These are phyloP conservation scores for Blastomyces gilchristii DNA, from an alignment of 2,329 filamentous ascomycete genomes.

Conservation along the genomic window DNA sequence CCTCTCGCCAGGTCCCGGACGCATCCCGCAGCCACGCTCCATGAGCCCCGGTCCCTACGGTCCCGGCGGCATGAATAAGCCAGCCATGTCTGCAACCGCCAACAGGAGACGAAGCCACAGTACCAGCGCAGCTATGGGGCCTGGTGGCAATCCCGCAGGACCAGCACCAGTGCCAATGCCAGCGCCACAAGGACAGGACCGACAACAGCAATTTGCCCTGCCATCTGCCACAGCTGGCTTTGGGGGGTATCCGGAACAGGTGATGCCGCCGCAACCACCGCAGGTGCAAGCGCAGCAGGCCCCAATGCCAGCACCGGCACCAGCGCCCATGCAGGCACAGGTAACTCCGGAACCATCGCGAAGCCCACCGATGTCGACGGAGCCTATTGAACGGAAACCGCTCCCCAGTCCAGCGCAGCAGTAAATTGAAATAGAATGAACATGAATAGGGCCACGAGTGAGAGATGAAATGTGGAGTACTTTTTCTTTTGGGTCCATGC, in stretches of 20 bases:
- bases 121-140: slow-evolving; percentile 25
- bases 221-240: background rate
- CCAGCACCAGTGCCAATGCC: background rate
- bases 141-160: background rate
- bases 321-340: slow-evolving; percentile 13
- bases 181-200: background rate
- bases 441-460: too few species aligned
- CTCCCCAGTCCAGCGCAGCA: slow-evolving; percentile 44
- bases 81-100: slow-evolving; percentile 27
- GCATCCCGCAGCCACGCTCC: slow-evolving; percentile 31
- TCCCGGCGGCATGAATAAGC: slow-evolving; percentile 31
- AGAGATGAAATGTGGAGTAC: too few species aligned
- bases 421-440: slow-evolving; percentile 3
- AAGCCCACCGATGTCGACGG: slow-evolving; percentile 29
- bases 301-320: slow-evolving; percentile 16
- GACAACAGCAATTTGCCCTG: background rate
- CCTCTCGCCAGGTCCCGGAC: slow-evolving; percentile 40
- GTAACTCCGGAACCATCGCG: slow-evolving; percentile 36
- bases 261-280: slow-evolving; percentile 14
- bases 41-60: slow-evolving; percentile 40
- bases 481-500: too few species aligned
- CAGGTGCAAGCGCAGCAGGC: slow-evolving; percentile 11
- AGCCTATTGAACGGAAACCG: slow-evolving; percentile 45
- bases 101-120: slow-evolving; percentile 38
- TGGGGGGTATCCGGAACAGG: slow-evolving; percentile 26